Evolutionary conservation across 1,139 yeast species (phyloP), one percentile per base, ranked within the genome.

Genomic region (Saccharomyces hybrid): DNA sequence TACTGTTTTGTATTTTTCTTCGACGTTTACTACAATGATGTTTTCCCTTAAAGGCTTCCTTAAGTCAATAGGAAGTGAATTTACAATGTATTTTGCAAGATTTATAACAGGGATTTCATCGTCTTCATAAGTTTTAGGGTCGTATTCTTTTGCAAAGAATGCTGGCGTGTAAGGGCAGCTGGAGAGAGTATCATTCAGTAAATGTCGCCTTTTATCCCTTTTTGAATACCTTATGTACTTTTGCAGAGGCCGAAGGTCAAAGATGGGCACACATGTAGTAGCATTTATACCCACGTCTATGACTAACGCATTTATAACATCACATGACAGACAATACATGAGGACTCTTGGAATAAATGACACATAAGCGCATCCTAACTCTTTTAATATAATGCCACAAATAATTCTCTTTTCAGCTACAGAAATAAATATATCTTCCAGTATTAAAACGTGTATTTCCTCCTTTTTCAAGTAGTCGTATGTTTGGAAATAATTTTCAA

Each of bases 321-420:
- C 49, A 19, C 48, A 42, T 11, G 53, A 32, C 26, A 51, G n/a
- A 14, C 53, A 51, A 19, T 47, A 42, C 4, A 34, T 11, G n/a
- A 51, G 27, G 16, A 38, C 38, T 16, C 53, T 51, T 21, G 53
- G 53, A 7, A 51, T 16, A 21, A 51, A 51, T 2, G 24, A n/a
- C 4, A 51, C 21, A n/a, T 16, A n/a, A 8, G 14, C 11, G 21
- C 53, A 51, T 7, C 27, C 19, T 9, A 51, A 34, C 16, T 27
- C 34, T 1, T 47, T n/a, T 12, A 51, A 27, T 24, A 51, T 27
- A 9, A 51, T 19, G 7, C 49, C 42, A 38, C 53, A 51, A 8
- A 26, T 29, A 8, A 47, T 47, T 27, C 31, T 38, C 26, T 47
- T 51, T n/a, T 31, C 42, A 2, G 4, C 24, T 14, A 28, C 24